phyloP scores from a whole-genome alignment of 2,329 filamentous ascomycete genomes.

The Lasiodiplodia theobromae region DNA sequence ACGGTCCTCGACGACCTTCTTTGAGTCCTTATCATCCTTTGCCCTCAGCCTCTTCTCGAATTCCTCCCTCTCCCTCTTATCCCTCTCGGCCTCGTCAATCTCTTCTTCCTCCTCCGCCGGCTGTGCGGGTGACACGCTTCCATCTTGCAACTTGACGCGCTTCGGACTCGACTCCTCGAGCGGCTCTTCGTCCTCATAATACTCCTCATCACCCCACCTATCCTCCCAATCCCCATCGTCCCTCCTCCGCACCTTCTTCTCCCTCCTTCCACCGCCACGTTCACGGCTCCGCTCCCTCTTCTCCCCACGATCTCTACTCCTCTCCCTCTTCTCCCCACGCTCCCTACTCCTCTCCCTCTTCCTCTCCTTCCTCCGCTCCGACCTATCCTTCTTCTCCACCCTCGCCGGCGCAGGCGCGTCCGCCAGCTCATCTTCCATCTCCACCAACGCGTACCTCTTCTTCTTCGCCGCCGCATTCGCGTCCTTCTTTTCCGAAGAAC shows the following conservation, averaged over 20 bases:
- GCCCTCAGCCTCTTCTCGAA: conserved; percentile 78
- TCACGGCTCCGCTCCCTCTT: conserved; percentile 53
- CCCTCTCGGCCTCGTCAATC: conserved; percentile 29
- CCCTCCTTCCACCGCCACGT: conserved; percentile 54
- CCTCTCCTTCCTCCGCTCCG: conserved; percentile 35
- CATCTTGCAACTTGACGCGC: conserved; percentile 50
- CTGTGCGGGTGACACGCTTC: conserved; percentile 60
- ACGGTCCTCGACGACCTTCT: conserved; percentile 70
- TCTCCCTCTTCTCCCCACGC: conserved; percentile 41
- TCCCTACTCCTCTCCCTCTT: conserved; percentile 50
- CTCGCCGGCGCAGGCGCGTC: conserved; percentile 35
- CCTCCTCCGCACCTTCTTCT: conserved; percentile 52
- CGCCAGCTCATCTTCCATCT: conserved; percentile 58
- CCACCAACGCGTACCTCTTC: conserved; percentile 62
- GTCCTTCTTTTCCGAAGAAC: not conserved
- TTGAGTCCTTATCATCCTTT: conserved; percentile 74
- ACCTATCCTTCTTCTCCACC: conserved; percentile 34
- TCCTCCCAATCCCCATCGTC: conserved; percentile 71
- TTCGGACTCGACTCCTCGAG: conserved; percentile 76
- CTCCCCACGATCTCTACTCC: conserved; percentile 39
- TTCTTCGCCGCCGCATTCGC: conserved; percentile 13
- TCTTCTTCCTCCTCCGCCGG: conserved; percentile 50
- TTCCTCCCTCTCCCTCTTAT: conserved; percentile 75
- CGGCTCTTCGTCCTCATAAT: conserved; percentile 60
- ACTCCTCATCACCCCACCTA: conserved; percentile 82